These are phyloP conservation scores for Pichia sp. DNA, from an alignment of 1,139 yeast species.

Conservation along the genomic window DNA sequence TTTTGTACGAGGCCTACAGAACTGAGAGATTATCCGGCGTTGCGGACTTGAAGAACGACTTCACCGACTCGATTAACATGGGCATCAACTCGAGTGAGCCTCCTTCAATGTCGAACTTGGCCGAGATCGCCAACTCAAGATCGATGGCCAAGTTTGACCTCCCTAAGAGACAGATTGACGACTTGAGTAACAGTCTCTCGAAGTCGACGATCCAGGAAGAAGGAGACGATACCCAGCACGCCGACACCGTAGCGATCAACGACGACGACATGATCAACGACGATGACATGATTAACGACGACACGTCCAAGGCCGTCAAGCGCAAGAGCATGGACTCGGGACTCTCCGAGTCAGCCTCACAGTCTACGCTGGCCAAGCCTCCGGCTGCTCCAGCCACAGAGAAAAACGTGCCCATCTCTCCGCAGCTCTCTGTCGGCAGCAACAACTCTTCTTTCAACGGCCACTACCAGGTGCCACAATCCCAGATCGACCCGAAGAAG, in stretches of 20 bases:
- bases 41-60: slow-evolving; percentile 27
- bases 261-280: background rate
- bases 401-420: slow-evolving; percentile 26
- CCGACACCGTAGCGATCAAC: background rate
- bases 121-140: slow-evolving; percentile 46
- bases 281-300: slow-evolving; percentile 6
- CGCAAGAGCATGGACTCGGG: slow-evolving; percentile 30
- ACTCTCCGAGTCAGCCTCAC: slow-evolving; percentile 36
- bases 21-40: slow-evolving; percentile 50
- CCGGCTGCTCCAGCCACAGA: slow-evolving; percentile 19
- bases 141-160: slow-evolving; percentile 30
- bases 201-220: slow-evolving; percentile 26
- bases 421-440: slow-evolving; percentile 26
- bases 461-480: slow-evolving; percentile 30
- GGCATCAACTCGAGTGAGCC: slow-evolving; percentile 24
- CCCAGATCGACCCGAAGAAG: slow-evolving; percentile 52
- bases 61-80: slow-evolving; percentile 15
- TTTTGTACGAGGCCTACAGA: slow-evolving; percentile 66
- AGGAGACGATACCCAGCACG: background rate
- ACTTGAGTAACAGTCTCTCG: slow-evolving; percentile 5
- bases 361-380: slow-evolving; percentile 54
- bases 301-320: slow-evolving; percentile 3
- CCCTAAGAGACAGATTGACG: slow-evolving; percentile 9
- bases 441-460: slow-evolving; percentile 14
- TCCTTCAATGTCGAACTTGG: slow-evolving; percentile 63